Percentiles rank a stretch among this genome's conserved stretches.
phyloP scores from a whole-genome alignment of 139 green algal genomes.

The Chlamydomonas sp. region DNA sequence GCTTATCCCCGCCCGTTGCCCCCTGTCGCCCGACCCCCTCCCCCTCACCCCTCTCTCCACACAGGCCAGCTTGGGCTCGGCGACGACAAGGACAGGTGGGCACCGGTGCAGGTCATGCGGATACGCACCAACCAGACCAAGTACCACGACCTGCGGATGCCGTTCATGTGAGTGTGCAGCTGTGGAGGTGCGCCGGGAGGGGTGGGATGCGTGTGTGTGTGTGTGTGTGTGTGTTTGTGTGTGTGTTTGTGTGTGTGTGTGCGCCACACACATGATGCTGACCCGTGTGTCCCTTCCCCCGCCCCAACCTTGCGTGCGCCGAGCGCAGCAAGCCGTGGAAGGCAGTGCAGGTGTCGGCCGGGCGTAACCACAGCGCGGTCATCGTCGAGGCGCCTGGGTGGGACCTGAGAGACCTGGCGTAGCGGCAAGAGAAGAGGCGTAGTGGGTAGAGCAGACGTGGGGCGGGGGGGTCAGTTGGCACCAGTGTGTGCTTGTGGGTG shows the following conservation, averaged over 20 bases:
- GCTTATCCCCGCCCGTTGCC: no score
- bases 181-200: no score
- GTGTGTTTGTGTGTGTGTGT: no score
- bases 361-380: conserved; percentile 40
- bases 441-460: not conserved
- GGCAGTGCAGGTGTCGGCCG: conserved; percentile 21
- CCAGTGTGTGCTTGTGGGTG: no score
- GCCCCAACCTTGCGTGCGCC: no score
- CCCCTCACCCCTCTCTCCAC: not conserved
- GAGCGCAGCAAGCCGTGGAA: conserved; percentile 1
- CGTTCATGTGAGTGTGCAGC: conserved; percentile 24
- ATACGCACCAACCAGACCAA: conserved; percentile 28
- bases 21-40: no score
- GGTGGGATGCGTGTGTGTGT: no score
- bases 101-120: conserved; percentile 32
- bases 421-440: not conserved
- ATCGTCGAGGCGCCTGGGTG: conserved; percentile 36
- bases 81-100: conserved; percentile 33
- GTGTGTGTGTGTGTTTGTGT: no score
- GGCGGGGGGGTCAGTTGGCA: no score
- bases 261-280: no score
- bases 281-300: no score
- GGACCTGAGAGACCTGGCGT: conserved; percentile 13
- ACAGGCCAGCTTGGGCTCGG: conserved; percentile 42
- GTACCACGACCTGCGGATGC: conserved; percentile 30